phyloP scores from a whole-genome alignment of 1,284 basidiomycete species.

The Sanghuangporus weigelae region DNA sequence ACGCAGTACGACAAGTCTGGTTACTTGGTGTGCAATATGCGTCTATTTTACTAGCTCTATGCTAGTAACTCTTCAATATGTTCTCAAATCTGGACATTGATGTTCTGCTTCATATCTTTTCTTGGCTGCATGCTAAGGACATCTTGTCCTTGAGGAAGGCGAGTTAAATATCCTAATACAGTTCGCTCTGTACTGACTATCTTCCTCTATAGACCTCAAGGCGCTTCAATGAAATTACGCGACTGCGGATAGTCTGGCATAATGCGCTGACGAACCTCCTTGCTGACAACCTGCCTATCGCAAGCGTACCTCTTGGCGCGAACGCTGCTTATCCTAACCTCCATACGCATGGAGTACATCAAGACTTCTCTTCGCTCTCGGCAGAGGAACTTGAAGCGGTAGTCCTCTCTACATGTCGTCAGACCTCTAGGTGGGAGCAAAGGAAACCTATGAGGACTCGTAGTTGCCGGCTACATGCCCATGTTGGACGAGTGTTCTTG shows the following conservation, averaged over 20 bases:
- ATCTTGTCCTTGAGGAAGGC: constrained; percentile 13
- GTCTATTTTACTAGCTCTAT: background rate
- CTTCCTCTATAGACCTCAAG: constrained; percentile 41
- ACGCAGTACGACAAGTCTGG: too few relatives aligned
- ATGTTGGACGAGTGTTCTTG: constrained; percentile 31
- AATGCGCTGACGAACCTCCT: constrained; percentile 37
- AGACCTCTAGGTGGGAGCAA: constrained; percentile 49
- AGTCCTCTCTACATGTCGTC: constrained; percentile 34
- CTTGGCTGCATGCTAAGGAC: constrained; percentile 4
- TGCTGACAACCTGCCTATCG: constrained; percentile 42
- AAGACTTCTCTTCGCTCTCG: constrained; percentile 29
- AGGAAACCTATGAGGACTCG: constrained; percentile 20
- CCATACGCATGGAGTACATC: background rate
- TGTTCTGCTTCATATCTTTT: constrained; percentile 10
- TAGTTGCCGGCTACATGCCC: constrained; percentile 20
- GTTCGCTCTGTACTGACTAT: background rate
- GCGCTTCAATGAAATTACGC: constrained; percentile 36
- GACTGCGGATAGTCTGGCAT: constrained; percentile 46
- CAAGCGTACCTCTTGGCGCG: constrained; percentile 21
- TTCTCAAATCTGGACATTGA: constrained; percentile 11
- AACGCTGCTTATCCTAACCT: background rate
- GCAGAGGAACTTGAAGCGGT: constrained; percentile 39
- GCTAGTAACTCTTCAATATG: background rate
- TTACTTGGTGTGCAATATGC: background rate
- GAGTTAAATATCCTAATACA: background rate